These are phyloP conservation scores for Ophiocordyceps australis DNA, from an alignment of 2,329 filamentous ascomycete species.

Conservation along the genomic window DNA sequence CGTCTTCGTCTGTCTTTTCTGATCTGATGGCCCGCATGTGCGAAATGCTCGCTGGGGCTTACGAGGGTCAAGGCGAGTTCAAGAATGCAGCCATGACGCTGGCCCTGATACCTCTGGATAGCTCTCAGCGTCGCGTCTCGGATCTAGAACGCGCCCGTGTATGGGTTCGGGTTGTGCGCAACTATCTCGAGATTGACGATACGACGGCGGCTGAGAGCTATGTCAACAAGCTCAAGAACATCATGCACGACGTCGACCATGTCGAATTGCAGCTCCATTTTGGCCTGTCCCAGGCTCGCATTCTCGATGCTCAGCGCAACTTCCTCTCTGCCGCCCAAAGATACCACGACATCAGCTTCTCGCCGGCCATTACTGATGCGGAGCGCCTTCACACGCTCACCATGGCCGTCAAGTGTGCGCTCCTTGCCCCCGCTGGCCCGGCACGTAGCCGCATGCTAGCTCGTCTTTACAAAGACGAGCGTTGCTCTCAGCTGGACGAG, in stretches of 20 bases:
- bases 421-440: constrained; percentile 82
- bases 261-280: constrained; percentile 67
- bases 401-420: constrained; percentile 79
- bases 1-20: too few species aligned
- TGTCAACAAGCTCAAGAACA: constrained; percentile 87
- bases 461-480: constrained; percentile 85
- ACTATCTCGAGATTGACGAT: constrained; percentile 90
- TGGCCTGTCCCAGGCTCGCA: constrained; percentile 78
- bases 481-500: constrained; percentile 56
- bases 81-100: constrained; percentile 59
- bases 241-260: constrained; percentile 64
- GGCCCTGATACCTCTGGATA: constrained; percentile 74
- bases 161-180: constrained; percentile 87
- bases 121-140: constrained; percentile 66
- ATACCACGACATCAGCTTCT: constrained; percentile 77
- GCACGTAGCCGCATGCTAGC: constrained; percentile 63
- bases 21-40: constrained; percentile 71
- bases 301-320: constrained; percentile 75
- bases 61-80: constrained; percentile 72
- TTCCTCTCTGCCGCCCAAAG: constrained; percentile 78
- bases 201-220: constrained; percentile 69
- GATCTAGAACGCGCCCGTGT: constrained; percentile 67
- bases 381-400: constrained; percentile 73
- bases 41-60: constrained; percentile 64
- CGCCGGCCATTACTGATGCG: constrained; percentile 60